Evolutionary conservation across 306 rosid genomes (phyloP).

Genomic region (Ormosia semicastrata): DNA sequence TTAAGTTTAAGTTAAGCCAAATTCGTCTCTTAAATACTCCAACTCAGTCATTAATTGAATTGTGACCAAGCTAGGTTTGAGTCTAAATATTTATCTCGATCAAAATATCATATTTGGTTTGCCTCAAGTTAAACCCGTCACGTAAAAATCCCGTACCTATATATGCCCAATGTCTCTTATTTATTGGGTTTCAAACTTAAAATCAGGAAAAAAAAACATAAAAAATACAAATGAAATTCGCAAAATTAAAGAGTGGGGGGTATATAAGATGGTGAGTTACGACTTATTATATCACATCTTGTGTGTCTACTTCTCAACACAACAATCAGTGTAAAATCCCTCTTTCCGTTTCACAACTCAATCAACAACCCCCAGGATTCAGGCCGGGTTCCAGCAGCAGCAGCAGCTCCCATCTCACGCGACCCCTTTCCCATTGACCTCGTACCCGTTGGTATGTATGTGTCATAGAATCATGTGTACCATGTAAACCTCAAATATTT

Average conservation of each 20-base stretch:
- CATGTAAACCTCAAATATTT: neutral
- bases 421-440: neutral
- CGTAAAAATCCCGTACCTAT: too few species aligned
- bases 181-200: too few species aligned
- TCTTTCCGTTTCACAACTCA: neutral
- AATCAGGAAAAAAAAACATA: too few species aligned
- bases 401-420: neutral
- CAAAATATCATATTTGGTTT: too few species aligned
- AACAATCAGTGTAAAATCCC: neutral
- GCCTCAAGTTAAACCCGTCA: too few species aligned
- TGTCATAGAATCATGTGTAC: neutral
- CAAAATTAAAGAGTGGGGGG: neutral
- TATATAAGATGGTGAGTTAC: neutral
- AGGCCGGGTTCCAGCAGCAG: neutral
- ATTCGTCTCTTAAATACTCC: too few species aligned
- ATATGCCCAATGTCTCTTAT: too few species aligned
- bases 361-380: neutral
- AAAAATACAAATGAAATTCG: neutral
- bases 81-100: too few species aligned
- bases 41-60: too few species aligned
- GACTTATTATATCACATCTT: too few species aligned
- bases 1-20: too few species aligned
- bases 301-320: neutral
- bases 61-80: too few species aligned
- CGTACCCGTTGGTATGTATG: slow-evolving; percentile 3